Percentiles rank a stretch among this genome's conserved stretches.
Evolutionary conservation across 176 grass and related monocot species (phyloP).

Genomic region (Oryza punctata): DNA sequence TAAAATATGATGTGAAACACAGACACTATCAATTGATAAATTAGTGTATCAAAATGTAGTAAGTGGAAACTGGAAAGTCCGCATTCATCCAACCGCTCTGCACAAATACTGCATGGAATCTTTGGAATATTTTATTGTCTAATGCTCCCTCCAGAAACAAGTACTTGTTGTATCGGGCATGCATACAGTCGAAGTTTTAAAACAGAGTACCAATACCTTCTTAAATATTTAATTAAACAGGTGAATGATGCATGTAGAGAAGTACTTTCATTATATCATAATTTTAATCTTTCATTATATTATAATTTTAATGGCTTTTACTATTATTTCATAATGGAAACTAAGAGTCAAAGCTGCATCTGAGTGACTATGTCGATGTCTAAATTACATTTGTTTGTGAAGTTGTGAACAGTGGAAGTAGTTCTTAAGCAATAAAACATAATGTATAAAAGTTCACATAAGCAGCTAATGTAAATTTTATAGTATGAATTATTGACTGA

Average conservation of each 20-base stretch:
- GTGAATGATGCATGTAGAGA: not conserved
- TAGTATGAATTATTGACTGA: too few species aligned
- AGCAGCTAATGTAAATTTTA: not conserved
- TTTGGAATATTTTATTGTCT: not conserved
- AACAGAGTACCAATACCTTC: too few species aligned
- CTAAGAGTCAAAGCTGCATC: too few species aligned
- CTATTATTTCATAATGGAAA: too few species aligned
- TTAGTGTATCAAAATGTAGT: not conserved
- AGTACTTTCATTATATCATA: not conserved
- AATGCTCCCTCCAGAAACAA: too few species aligned
- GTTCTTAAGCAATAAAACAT: not conserved
- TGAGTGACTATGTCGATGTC: too few species aligned
- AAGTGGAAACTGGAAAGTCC: not conserved
- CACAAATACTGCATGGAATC: not conserved
- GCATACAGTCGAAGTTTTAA: too few species aligned
- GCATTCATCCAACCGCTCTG: not conserved
- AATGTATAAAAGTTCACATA: not conserved
- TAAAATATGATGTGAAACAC: too few species aligned
- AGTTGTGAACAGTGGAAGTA: not conserved
- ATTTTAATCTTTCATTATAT: not conserved
- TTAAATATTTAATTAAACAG: not conserved
- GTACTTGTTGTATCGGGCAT: too few species aligned
- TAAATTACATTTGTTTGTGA: too few species aligned
- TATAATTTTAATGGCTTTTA: not conserved
- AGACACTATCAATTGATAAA: too few species aligned